Percentiles rank a stretch among this genome's conserved stretches.
Conservation (phyloP, 345 rosid species). For the Syzygium jambos region DNA sequence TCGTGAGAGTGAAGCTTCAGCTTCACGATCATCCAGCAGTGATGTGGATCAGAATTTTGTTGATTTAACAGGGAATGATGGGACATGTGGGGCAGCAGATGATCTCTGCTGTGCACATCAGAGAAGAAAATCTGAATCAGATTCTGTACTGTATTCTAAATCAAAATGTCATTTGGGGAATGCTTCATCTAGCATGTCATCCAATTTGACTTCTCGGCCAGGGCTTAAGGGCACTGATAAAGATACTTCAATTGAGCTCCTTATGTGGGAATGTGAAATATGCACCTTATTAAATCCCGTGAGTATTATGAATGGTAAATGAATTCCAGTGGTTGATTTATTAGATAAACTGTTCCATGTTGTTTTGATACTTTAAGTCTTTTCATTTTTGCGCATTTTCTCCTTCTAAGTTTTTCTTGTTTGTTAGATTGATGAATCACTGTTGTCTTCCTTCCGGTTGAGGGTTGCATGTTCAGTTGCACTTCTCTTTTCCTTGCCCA, state of each 20-base stretch:
- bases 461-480: not conserved
- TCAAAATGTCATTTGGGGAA: constrained; percentile 1
- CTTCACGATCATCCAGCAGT: constrained; percentile 10
- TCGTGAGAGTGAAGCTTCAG: constrained; percentile 8
- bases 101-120: not conserved
- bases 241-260: constrained; percentile 17
- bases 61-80: constrained; percentile 10
- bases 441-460: not conserved
- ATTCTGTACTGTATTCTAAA: not conserved
- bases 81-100: not conserved
- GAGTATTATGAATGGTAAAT: constrained; percentile 15
- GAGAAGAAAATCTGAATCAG: not conserved
- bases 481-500: not conserved
- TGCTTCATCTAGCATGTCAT: constrained; percentile 25
- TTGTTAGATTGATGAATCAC: not conserved
- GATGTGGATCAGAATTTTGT: not conserved
- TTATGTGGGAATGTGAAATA: constrained; percentile 61
- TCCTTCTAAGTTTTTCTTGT: not conserved
- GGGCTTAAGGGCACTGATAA: constrained; percentile 9
- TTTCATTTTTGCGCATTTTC: not conserved
- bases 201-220: constrained; percentile 10
- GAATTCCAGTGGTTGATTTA: not conserved
- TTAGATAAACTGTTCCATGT: not conserved
- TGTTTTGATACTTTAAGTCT: not conserved
- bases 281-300: constrained; percentile 82